Conservation (phyloP, 768 basidiomycete genomes). For the Kwoniella heveanensis region DNA sequence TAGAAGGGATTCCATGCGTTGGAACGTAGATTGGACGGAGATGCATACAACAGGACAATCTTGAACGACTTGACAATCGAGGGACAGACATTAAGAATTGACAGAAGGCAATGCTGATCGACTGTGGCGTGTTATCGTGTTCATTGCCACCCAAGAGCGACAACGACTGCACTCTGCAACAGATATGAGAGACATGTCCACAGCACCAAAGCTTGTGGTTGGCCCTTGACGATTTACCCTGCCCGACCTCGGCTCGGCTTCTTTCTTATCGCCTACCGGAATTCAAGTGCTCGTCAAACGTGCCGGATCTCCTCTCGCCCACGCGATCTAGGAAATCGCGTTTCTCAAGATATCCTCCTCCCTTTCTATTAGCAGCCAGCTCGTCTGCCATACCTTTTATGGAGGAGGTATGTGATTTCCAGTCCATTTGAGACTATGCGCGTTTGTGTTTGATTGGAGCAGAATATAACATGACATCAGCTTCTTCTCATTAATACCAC, state of each 20-base stretch:
- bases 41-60: not conserved
- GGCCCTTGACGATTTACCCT: too few relatives aligned
- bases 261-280: not conserved
- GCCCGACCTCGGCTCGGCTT: too few relatives aligned
- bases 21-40: not conserved
- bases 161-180: too few relatives aligned
- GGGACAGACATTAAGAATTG: not conserved
- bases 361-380: constrained; percentile 42
- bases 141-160: too few relatives aligned
- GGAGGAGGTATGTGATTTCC: constrained; percentile 42
- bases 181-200: too few relatives aligned
- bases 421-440: constrained; percentile 48
- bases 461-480: too few relatives aligned
- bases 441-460: not conserved
- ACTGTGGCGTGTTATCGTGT: too few relatives aligned
- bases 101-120: too few relatives aligned
- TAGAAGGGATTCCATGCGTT: too few relatives aligned
- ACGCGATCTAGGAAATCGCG: constrained; percentile 70
- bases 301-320: constrained; percentile 44
- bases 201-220: too few relatives aligned
- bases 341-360: constrained; percentile 58
- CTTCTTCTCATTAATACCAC: too few relatives aligned
- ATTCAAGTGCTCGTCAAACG: not conserved
- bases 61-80: too few relatives aligned
- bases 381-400: constrained; percentile 29